These are phyloP conservation scores for Lactifluus hygrophoroides DNA, from an alignment of 768 basidiomycete species.

Conservation along the genomic window DNA sequence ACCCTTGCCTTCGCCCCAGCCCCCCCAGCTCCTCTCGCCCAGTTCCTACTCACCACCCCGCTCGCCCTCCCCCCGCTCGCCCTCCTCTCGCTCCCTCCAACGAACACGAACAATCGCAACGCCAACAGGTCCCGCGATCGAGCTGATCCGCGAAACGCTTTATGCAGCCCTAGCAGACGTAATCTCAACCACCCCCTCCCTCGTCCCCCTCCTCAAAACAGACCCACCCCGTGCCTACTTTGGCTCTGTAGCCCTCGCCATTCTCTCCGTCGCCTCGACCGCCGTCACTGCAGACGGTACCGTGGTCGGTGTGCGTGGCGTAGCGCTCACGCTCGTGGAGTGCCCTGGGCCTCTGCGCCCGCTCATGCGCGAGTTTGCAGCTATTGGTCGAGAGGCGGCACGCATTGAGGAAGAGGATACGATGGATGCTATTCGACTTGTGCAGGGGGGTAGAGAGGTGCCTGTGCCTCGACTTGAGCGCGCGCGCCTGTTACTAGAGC, in stretches of 20 bases:
- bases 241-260: constrained; percentile 62
- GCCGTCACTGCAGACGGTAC: constrained; percentile 40
- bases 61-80: constrained; percentile 14
- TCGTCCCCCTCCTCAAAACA: constrained; percentile 45
- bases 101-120: constrained; percentile 27
- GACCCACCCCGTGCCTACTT: constrained; percentile 76
- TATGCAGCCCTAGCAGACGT: constrained; percentile 74
- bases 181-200: constrained; percentile 44
- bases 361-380: constrained; percentile 58
- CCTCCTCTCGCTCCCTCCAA: constrained; percentile 11
- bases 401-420: constrained; percentile 49
- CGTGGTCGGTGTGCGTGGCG: constrained; percentile 38
- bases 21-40: constrained; percentile 18
- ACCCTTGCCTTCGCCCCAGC: constrained; percentile 11
- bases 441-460: constrained; percentile 30
- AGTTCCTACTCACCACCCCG: constrained; percentile 24
- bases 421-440: constrained; percentile 36
- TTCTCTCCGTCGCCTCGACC: constrained; percentile 53
- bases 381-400: constrained; percentile 43
- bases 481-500: constrained; percentile 47
- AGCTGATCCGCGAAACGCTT: constrained; percentile 78
- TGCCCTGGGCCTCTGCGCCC: constrained; percentile 58
- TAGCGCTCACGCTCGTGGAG: constrained; percentile 48
- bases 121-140: constrained; percentile 48
- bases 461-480: constrained; percentile 46